Evolutionary conservation across 257 asterid species (phyloP).

Genomic region (Eustoma russellianum): DNA sequence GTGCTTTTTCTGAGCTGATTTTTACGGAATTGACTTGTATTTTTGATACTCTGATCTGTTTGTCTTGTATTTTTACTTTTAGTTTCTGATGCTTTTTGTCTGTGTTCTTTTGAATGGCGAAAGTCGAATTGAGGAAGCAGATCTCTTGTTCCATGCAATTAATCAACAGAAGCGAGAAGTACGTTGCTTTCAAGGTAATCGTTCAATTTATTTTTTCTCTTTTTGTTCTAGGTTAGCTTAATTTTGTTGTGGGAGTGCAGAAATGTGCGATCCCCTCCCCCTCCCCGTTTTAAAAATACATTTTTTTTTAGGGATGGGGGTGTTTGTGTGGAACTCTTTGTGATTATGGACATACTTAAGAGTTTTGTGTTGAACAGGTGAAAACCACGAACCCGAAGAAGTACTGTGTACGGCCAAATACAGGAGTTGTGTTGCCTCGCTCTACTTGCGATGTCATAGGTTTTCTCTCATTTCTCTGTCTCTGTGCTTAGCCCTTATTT

Average conservation of each 20-base stretch:
- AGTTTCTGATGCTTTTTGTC: slow-evolving; percentile 2
- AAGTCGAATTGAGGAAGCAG: slow-evolving; percentile 85
- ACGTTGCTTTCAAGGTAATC: slow-evolving; percentile 77
- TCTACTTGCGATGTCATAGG: slow-evolving; percentile 71
- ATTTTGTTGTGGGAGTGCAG: too few relatives aligned
- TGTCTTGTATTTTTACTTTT: slow-evolving; percentile 6
- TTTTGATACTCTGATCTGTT: slow-evolving; percentile 26
- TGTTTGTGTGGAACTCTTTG: too few relatives aligned
- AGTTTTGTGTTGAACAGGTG: slow-evolving; percentile 40
- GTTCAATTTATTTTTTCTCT: background rate
- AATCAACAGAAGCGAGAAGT: slow-evolving; percentile 47
- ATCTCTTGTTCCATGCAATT: slow-evolving; percentile 72
- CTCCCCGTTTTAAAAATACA: too few relatives aligned
- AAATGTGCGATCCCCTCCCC: too few relatives aligned
- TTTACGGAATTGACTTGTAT: background rate
- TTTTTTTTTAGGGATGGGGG: too few relatives aligned
- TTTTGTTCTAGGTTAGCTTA: too few relatives aligned
- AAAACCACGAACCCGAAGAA: slow-evolving; percentile 96
- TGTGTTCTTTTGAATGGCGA: slow-evolving; percentile 7
- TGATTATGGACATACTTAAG: too few relatives aligned
- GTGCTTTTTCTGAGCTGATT: background rate
- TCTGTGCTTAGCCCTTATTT: background rate
- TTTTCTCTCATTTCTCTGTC: slow-evolving; percentile 12
- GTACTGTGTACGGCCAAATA: slow-evolving; percentile 97
- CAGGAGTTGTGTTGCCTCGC: slow-evolving; percentile 85